These are phyloP conservation scores for Metarhizium sp. DNA, from an alignment of 2,329 filamentous ascomycete species.

Conservation along the genomic window DNA sequence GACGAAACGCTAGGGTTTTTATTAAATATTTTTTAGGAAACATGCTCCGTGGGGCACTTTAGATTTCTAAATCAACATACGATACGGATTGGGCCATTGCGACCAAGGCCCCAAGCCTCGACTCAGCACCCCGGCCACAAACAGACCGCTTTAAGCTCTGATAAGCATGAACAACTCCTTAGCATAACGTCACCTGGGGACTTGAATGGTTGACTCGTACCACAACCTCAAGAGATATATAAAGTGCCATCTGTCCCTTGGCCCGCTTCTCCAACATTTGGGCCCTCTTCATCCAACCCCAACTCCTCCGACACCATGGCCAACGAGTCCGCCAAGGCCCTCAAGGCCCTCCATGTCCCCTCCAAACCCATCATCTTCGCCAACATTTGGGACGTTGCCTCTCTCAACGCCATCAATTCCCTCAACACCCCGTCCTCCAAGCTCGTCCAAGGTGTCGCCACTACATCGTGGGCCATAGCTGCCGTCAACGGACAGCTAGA, in stretches of 20 bases:
- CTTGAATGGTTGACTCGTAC: too few species aligned
- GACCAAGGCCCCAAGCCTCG: too few species aligned
- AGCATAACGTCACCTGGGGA: too few species aligned
- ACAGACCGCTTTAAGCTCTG: too few species aligned
- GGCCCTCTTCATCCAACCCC: neutral
- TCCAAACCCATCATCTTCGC: slow-evolving; percentile 41
- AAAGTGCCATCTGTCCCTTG: neutral
- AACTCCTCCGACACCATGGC: neutral
- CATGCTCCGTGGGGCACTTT: too few species aligned
- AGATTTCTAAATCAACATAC: too few species aligned
- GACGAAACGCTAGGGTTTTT: too few species aligned
- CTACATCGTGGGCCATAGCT: slow-evolving; percentile 42
- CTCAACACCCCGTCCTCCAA: slow-evolving; percentile 24
- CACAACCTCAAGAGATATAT: too few species aligned
- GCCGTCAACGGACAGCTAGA: slow-evolving; percentile 33
- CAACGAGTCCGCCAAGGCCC: slow-evolving; percentile 23
- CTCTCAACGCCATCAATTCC: slow-evolving; percentile 34
- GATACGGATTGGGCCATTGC: too few species aligned
- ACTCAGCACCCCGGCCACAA: too few species aligned
- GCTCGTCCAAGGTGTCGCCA: slow-evolving; percentile 36
- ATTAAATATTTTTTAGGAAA: too few species aligned
- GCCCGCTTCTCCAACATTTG: slow-evolving; percentile 7
- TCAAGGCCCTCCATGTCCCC: slow-evolving; percentile 38
- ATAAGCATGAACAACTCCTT: too few species aligned
- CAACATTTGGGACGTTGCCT: slow-evolving; percentile 45